Evolutionary conservation across 2,329 filamentous ascomycete species (phyloP), one percentile per base, ranked within the genome.

Genomic region (Xylaria sp.): DNA sequence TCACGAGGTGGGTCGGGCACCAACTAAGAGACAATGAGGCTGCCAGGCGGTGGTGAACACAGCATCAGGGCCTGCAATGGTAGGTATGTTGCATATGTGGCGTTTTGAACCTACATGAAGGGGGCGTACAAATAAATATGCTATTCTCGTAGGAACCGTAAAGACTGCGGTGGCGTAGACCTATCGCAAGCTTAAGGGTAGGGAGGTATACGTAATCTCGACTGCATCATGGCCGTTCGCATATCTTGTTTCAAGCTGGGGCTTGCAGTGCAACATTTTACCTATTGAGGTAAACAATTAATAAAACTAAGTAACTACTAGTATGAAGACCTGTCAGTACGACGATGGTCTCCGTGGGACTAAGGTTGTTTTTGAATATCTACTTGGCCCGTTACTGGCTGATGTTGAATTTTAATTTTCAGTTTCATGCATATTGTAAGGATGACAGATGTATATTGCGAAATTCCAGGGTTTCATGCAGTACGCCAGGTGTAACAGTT

Each of bases 1-100:
- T 25, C 33, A 36, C 8, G 8, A 36, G 51, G 67, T 64, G 68
- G 68, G 57, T 52, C 64, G 28, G 3, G 20, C 48, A n/a, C 52
- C 43, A 55, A 46, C 20, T 13, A 58, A 57, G 28, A 33, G 4
- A 59, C 15, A 36, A 41, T 55, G 28, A 57, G 62, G 43, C 54
- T 59, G 13, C 43, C 31, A 15, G 25, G 46, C 33, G 8, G 31
- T 51, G 23, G 25, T 57, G 13, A 48, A 20, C 5, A 41, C 49
- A 25, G 36, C 2, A 49, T 51, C 49, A 43, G 5, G 20, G 23
- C 28, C 31, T 54, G 10, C 23, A 49, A 39, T 41, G 39, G 52
- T 25, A 23, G 46, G 10, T 1, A 33, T 28, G 3, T 31, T 63
- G 58, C 46, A 55, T 46, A 13, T 52, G 51, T 57, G 12, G 33